phyloP scores from a whole-genome alignment of 2,329 filamentous ascomycete genomes.

The Colletotrichum salicis region DNA sequence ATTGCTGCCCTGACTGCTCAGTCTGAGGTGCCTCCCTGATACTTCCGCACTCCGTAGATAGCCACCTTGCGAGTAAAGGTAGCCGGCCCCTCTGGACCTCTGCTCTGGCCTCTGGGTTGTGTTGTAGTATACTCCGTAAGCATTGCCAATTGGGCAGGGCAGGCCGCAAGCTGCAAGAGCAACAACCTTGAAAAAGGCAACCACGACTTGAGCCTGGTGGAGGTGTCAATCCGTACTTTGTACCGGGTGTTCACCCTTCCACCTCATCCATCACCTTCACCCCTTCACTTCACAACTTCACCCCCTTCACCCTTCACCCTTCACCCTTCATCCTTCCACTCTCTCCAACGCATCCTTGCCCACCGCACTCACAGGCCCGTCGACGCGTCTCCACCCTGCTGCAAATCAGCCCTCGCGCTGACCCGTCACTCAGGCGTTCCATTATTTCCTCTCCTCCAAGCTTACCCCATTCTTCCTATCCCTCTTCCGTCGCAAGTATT shows the following conservation, averaged over 20 bases:
- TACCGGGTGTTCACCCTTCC: not conserved
- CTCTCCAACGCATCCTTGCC: not conserved
- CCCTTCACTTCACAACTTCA: not conserved
- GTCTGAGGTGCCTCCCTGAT: no score
- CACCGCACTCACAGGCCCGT: slow-evolving; percentile 12
- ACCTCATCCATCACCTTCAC: not conserved
- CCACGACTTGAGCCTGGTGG: no score
- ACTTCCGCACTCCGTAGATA: no score
- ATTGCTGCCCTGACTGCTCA: not conserved
- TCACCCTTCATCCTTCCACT: slow-evolving; percentile 11
- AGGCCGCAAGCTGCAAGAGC: not conserved
- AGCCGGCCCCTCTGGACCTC: not conserved
- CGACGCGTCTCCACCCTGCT: slow-evolving; percentile 34
- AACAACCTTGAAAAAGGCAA: not conserved
- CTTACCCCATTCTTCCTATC: slow-evolving; percentile 33
- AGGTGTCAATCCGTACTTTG: no score
- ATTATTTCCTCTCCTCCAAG: slow-evolving; percentile 21
- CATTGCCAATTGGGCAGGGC: not conserved
- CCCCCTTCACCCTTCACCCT: slow-evolving; percentile 4
- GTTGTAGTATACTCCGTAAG: not conserved
- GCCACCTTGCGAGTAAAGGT: not conserved
- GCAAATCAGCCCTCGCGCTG: slow-evolving; percentile 34
- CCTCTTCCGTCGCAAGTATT: slow-evolving; percentile 35
- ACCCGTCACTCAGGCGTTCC: slow-evolving; percentile 27
- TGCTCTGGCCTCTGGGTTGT: not conserved